These are phyloP conservation scores for Tephrocybe sp. DNA, from an alignment of 768 basidiomycete species.

Conservation along the genomic window DNA sequence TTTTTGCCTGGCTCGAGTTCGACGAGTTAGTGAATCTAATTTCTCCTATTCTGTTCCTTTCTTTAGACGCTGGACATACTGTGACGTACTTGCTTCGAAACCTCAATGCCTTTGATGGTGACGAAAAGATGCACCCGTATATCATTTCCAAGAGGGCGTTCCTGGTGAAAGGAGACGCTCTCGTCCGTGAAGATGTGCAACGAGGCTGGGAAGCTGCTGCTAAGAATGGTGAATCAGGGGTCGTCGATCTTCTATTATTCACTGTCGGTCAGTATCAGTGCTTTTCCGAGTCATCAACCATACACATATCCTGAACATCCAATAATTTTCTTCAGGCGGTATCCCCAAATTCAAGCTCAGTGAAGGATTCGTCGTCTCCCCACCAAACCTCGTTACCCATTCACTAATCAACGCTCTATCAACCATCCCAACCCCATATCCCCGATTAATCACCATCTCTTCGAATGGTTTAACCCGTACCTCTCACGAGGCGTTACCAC, in stretches of 20 bases:
- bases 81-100: constrained; percentile 65
- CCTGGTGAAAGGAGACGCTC: constrained; percentile 60
- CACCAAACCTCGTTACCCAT: constrained; percentile 56
- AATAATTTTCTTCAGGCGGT: constrained; percentile 36
- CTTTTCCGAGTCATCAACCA: not conserved
- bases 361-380: constrained; percentile 48
- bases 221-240: constrained; percentile 19
- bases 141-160: constrained; percentile 48
- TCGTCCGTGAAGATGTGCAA: constrained; percentile 47
- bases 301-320: not conserved
- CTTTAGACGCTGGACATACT: constrained; percentile 50
- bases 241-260: constrained; percentile 57
- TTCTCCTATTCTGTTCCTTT: not conserved
- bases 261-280: constrained; percentile 49
- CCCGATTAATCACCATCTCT: constrained; percentile 54
- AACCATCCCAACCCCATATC: constrained; percentile 42
- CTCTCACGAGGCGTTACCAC: constrained; percentile 44
- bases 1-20: not conserved
- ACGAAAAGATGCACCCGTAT: constrained; percentile 49
- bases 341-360: constrained; percentile 39
- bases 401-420: constrained; percentile 53
- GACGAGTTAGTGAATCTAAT: not conserved
- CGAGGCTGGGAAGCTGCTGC: constrained; percentile 49
- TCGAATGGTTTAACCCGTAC: constrained; percentile 47
- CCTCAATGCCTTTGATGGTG: constrained; percentile 49